Conservation (phyloP, 192 early-diverging fungal genomes). For the Coemansia furcata region DNA sequence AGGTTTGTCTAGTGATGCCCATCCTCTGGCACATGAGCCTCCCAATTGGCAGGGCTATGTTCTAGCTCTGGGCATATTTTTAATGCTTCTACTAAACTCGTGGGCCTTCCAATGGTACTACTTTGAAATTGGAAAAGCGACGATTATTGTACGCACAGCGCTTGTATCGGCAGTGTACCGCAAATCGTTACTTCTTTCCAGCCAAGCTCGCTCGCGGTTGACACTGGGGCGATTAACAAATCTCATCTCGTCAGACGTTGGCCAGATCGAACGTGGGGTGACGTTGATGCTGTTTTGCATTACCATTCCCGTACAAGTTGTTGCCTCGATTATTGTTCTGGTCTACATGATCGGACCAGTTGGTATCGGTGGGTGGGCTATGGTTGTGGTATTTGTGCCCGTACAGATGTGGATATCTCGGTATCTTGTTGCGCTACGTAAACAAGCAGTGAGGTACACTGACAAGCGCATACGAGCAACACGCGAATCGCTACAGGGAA, state of each 20-base stretch:
- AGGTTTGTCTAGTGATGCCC: background rate
- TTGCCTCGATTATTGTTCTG: constrained; percentile 34
- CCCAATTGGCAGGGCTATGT: constrained; percentile 53
- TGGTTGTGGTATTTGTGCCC: constrained; percentile 44
- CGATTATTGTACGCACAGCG: constrained; percentile 40
- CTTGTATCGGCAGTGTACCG: constrained; percentile 59
- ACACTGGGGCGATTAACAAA: constrained; percentile 40
- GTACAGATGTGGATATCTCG: constrained; percentile 46
- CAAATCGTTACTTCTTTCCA: constrained; percentile 58
- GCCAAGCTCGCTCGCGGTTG: constrained; percentile 35
- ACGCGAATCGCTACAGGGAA: constrained; percentile 58
- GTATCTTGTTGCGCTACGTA: constrained; percentile 31
- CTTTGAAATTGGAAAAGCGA: constrained; percentile 44
- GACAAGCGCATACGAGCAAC: constrained; percentile 49
- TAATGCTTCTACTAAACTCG: constrained; percentile 42
- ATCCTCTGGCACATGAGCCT: background rate
- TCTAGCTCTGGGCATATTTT: constrained; percentile 45
- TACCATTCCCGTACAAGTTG: constrained; percentile 41
- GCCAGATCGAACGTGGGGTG: constrained; percentile 49
- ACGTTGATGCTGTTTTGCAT: constrained; percentile 38
- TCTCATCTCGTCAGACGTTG: constrained; percentile 41
- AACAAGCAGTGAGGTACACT: constrained; percentile 24
- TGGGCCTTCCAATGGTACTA: constrained; percentile 55
- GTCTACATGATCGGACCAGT: constrained; percentile 43
- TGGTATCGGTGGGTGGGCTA: constrained; percentile 27